Percentiles rank a stretch among this genome's conserved stretches.
Evolutionary conservation across 805 yeast species (phyloP).

Genomic region (Brettanomyces naardenensis): DNA sequence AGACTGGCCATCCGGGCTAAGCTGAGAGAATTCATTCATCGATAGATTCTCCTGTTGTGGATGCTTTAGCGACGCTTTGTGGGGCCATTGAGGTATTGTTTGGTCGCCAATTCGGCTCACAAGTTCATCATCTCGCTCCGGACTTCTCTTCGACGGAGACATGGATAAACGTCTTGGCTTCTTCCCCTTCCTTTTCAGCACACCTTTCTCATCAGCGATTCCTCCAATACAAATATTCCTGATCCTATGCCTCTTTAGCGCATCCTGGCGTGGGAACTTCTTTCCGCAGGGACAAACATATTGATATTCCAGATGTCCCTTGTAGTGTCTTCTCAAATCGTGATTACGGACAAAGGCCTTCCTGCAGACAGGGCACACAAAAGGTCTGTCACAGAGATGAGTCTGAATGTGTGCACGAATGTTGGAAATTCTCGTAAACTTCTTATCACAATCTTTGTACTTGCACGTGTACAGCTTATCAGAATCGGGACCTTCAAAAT

Average conservation of each 20-base stretch:
- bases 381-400: slow-evolving; percentile 91
- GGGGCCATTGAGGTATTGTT: neutral
- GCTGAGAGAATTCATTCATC: neutral
- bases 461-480: slow-evolving; percentile 68
- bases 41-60: neutral
- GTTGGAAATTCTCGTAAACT: slow-evolving; percentile 82
- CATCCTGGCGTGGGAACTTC: slow-evolving; percentile 84
- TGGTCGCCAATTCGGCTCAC: neutral
- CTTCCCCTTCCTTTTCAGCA: slow-evolving; percentile 7
- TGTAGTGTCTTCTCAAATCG: slow-evolving; percentile 83
- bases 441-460: slow-evolving; percentile 62
- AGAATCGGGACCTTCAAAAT: slow-evolving; percentile 72
- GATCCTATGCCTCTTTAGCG: slow-evolving; percentile 70
- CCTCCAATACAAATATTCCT: slow-evolving; percentile 83
- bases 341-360: slow-evolving; percentile 93
- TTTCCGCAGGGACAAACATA: slow-evolving; percentile 90
- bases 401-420: slow-evolving; percentile 95
- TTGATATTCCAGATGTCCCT: slow-evolving; percentile 71
- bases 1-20: neutral
- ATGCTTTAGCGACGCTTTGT: neutral
- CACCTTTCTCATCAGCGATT: slow-evolving; percentile 28
- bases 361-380: slow-evolving; percentile 67
- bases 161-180: neutral
- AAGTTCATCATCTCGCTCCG: neutral
- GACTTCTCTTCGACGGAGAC: neutral